These are phyloP conservation scores for Parafenestella ontariensis DNA, from an alignment of 2,329 filamentous ascomycete species.

Conservation along the genomic window DNA sequence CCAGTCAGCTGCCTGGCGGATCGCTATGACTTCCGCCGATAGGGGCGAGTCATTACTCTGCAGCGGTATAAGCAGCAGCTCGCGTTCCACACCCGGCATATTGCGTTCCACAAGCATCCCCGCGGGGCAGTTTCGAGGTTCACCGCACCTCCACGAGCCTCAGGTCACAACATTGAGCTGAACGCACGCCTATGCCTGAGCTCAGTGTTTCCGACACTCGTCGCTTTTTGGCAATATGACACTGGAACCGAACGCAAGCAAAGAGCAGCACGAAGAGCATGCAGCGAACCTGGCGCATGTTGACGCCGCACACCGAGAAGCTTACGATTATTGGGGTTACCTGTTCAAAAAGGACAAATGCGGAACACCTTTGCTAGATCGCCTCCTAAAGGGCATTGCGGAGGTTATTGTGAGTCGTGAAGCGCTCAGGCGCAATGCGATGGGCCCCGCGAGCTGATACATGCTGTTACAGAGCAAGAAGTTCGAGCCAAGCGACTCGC, in stretches of 20 bases:
- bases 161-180: constrained; percentile 23
- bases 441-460: constrained; percentile 14
- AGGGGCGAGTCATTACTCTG: constrained; percentile 7
- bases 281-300: constrained; percentile 26
- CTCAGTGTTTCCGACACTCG: constrained; percentile 6
- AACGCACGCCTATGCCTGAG: constrained; percentile 18
- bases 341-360: constrained; percentile 60
- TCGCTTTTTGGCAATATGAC: constrained; percentile 33
- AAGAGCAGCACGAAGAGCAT: constrained; percentile 23
- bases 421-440: not conserved
- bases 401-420: constrained; percentile 52
- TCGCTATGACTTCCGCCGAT: constrained; percentile 18
- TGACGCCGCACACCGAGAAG: constrained; percentile 50
- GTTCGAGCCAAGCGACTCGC: constrained; percentile 54
- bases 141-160: constrained; percentile 26
- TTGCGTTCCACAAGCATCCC: constrained; percentile 17
- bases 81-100: constrained; percentile 6
- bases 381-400: constrained; percentile 56
- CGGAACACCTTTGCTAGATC: constrained; percentile 56
- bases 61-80: constrained; percentile 17
- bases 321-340: constrained; percentile 59
- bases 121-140: constrained; percentile 25
- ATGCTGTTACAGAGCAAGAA: constrained; percentile 45
- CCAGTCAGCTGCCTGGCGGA: constrained; percentile 33
- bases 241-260: constrained; percentile 30